Conservation (phyloP, 805 yeast genomes). For the Starmerella asiatica region DNA sequence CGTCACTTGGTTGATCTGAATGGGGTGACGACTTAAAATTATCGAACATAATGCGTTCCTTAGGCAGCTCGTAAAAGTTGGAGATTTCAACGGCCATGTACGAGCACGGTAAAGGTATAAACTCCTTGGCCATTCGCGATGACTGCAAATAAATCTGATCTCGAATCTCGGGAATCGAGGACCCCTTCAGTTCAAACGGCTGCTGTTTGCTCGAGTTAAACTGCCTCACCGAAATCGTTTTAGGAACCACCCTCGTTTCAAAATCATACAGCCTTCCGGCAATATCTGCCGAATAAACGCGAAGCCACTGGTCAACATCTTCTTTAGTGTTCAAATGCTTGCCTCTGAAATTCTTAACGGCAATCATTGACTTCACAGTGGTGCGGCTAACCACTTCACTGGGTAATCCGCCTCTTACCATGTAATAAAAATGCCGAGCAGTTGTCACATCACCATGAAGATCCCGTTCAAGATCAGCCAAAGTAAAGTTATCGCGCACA, state of each 20-base stretch:
- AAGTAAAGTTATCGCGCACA: conserved; percentile 9
- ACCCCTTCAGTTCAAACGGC: conserved; percentile 5
- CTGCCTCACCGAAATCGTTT: conserved; percentile 35
- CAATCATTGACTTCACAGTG: conserved; percentile 72
- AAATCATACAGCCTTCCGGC: conserved; percentile 56
- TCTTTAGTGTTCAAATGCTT: conserved; percentile 35
- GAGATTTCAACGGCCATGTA: conserved; percentile 16
- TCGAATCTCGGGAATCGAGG: conserved; percentile 1
- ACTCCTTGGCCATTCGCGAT: conserved; percentile 4
- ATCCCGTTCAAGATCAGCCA: conserved; percentile 17
- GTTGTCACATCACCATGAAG: conserved; percentile 33
- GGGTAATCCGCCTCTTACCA: conserved; percentile 50
- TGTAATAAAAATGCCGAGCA: conserved; percentile 42
- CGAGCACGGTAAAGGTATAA: conserved; percentile 12
- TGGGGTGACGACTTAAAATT: not conserved
- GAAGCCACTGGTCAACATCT: conserved; percentile 66
- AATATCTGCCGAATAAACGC: conserved; percentile 70
- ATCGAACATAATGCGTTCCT: conserved; percentile 13
- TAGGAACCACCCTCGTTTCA: conserved; percentile 59
- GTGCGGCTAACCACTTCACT: conserved; percentile 46
- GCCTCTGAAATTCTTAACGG: conserved; percentile 63
- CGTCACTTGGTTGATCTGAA: conserved; percentile 2
- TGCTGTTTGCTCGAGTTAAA: conserved; percentile 12
- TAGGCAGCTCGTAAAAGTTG: conserved; percentile 14
- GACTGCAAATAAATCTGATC: conserved; percentile 11